Evolutionary conservation across 306 rosid genomes (phyloP).

Genomic region (Ochetophila trinervis): DNA sequence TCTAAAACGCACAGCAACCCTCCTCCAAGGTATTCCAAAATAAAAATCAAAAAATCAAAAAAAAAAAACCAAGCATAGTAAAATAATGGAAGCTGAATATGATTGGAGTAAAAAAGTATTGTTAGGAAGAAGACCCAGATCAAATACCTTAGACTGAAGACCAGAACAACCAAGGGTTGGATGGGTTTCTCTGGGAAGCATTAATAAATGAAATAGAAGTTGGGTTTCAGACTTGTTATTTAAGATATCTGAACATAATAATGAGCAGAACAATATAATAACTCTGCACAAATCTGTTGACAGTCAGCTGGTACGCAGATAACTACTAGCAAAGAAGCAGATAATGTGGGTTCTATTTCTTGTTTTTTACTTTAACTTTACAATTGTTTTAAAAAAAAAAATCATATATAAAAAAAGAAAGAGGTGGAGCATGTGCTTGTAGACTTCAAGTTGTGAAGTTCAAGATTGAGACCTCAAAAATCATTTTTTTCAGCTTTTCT

Average conservation of each 20-base stretch:
- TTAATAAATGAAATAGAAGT: slow-evolving; percentile 28
- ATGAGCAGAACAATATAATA: slow-evolving; percentile 23
- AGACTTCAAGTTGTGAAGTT: slow-evolving; percentile 43
- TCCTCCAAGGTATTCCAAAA: slow-evolving; percentile 11
- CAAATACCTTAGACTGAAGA: slow-evolving; percentile 55
- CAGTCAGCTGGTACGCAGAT: slow-evolving; percentile 35
- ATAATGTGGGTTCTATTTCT: slow-evolving; percentile 35
- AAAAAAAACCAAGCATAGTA: background rate
- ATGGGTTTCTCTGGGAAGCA: slow-evolving; percentile 18
- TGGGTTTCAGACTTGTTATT: slow-evolving; percentile 28
- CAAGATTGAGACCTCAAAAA: slow-evolving; percentile 38
- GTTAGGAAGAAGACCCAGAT: slow-evolving; percentile 30
- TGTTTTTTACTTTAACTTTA: slow-evolving; percentile 37
- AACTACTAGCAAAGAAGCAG: slow-evolving; percentile 24
- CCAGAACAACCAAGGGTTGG: slow-evolving; percentile 28
- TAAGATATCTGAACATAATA: slow-evolving; percentile 25
- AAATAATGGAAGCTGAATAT: background rate
- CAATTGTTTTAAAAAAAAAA: background rate
- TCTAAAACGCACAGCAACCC: slow-evolving; percentile 21
- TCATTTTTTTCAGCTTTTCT: slow-evolving; percentile 51
- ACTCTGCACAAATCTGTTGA: slow-evolving; percentile 39
- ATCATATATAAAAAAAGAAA: slow-evolving; percentile 10
- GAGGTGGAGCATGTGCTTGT: slow-evolving; percentile 50
- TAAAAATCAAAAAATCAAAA: background rate
- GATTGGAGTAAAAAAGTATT: background rate